A percentile compares a stretch with the other conserved stretches of the same genome.
Conservation (phyloP, 306 rosid species). For the Ormosia semicastrata region DNA sequence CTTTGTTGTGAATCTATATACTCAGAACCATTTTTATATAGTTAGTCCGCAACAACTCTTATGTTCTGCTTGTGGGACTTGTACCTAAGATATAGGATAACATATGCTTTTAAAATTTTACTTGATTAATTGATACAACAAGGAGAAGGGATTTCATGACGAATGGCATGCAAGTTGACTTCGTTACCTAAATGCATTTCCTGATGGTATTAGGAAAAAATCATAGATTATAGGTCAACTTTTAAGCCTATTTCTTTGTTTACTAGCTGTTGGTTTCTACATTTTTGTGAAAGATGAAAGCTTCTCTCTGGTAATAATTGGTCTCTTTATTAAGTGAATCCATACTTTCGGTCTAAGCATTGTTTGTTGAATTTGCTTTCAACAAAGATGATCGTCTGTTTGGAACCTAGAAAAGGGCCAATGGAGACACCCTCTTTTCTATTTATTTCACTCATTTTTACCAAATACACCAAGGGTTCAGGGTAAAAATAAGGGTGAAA, state of each 20-base stretch:
- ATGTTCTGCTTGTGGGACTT: not conserved
- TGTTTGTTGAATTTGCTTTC: not conserved
- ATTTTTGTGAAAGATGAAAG: not conserved
- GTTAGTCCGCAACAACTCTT: not conserved
- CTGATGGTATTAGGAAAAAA: not conserved
- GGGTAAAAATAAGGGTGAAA: no score
- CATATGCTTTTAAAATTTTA: not conserved
- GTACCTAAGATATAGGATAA: not conserved
- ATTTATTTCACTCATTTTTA: not conserved
- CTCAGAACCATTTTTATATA: not conserved
- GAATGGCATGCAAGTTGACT: constrained; percentile 18
- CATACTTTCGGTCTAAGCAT: constrained; percentile 15
- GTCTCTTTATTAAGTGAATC: constrained; percentile 4
- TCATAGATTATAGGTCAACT: not conserved
- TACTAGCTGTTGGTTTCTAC: not conserved
- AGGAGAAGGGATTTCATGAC: not conserved
- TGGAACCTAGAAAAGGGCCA: not conserved
- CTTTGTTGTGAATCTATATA: not conserved
- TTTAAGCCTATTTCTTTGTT: not conserved
- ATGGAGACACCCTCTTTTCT: not conserved
- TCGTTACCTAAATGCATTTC: not conserved
- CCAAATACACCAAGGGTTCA: not conserved
- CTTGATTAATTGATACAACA: not conserved
- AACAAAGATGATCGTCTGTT: not conserved
- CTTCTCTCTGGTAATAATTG: constrained; percentile 1